Conservation (phyloP, 1,284 basidiomycete genomes). For the Vanrija sp. region DNA sequence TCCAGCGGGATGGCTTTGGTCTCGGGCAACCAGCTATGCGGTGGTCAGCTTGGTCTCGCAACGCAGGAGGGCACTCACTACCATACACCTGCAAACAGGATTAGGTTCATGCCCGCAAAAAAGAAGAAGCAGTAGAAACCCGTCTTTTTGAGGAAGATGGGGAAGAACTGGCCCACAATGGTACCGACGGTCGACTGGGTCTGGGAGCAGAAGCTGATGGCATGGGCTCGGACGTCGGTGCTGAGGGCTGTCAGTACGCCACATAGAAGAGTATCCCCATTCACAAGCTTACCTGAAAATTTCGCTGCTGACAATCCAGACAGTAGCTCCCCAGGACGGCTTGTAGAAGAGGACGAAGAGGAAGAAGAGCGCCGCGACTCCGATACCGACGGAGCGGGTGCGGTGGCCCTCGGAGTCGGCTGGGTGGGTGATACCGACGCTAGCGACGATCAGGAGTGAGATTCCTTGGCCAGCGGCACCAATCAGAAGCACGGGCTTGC, state of each 20-base stretch:
- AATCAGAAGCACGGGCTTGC: conserved; percentile 10
- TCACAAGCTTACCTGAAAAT: conserved; percentile 6
- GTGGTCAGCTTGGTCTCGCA: too few species aligned
- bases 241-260: too few species aligned
- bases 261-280: too few species aligned
- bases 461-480: conserved; percentile 16
- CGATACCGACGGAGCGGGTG: conserved; percentile 17
- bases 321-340: conserved; percentile 24
- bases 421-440: conserved; percentile 11
- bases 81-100: background rate
- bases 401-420: conserved; percentile 7
- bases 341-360: conserved; percentile 21
- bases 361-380: conserved; percentile 16
- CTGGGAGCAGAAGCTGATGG: conserved; percentile 17
- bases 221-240: conserved; percentile 18
- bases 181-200: conserved; percentile 18
- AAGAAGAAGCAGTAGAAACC: conserved; percentile 10
- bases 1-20: background rate
- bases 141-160: conserved; percentile 2
- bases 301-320: conserved; percentile 21
- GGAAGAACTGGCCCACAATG: conserved; percentile 21
- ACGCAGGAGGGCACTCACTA: too few species aligned
- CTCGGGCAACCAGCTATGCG: background rate
- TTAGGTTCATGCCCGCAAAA: conserved; percentile 2
- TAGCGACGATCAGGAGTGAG: conserved; percentile 15